Percentiles rank a stretch among this genome's conserved stretches.
Evolutionary conservation across 169 alveolate genomes (phyloP).

Genomic region (Pseudocohnilembus persalinus): DNA sequence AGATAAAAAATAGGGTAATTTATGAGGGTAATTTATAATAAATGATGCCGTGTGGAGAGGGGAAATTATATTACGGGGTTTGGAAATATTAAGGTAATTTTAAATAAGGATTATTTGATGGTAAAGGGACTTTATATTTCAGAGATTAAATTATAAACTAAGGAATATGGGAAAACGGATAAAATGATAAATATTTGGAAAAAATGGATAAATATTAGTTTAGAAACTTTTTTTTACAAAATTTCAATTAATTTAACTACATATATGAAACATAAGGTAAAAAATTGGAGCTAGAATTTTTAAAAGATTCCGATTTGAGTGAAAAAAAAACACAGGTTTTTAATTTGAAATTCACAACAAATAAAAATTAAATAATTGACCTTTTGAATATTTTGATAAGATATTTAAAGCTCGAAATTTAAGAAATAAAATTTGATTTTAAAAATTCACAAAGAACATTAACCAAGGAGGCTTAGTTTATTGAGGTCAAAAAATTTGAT

Average conservation of each 20-base stretch:
- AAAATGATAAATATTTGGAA: conserved; percentile 1
- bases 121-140: background rate
- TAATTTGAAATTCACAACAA: background rate
- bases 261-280: background rate
- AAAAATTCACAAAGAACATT: conserved; percentile 6
- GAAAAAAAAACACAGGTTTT: background rate
- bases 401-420: background rate
- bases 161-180: conserved; percentile 19
- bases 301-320: background rate
- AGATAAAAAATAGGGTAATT: background rate
- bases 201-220: background rate
- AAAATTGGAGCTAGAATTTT: background rate
- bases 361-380: conserved; percentile 1
- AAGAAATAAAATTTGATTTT: background rate
- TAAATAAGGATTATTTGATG: background rate
- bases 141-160: background rate
- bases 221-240: background rate
- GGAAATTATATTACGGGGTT: background rate
- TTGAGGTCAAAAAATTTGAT: background rate
- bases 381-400: background rate
- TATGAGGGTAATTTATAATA: background rate
- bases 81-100: background rate
- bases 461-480: conserved; percentile 10
- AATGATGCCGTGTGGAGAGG: background rate
- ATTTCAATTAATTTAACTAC: background rate